Base-by-base conservation (phyloP, 495 filamentous ascomycete species). In the Penicillium egyptiacum region DNA sequence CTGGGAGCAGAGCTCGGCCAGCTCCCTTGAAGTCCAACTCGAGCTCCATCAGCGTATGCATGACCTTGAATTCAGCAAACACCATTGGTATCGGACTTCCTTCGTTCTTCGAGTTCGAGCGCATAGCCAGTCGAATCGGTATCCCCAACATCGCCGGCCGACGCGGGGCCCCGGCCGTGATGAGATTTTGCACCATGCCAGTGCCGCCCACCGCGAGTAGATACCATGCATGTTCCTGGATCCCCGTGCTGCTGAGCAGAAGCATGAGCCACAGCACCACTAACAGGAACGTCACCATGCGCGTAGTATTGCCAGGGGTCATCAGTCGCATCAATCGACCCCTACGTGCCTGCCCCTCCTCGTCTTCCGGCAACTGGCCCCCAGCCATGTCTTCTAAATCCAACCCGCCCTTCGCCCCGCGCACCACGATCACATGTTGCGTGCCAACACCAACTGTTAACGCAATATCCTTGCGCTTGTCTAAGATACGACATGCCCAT, bases 351-450 rank as follows among this genome's bases (percentile, higher is more conserved):
- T 6, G 41, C 4, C 19, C 41, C 5, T 23, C 41, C 19, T 9
- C 41, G 31, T 62, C 67, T 22, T 53, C 43, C 20, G 53, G 56
- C n/a, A 37, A 46, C 33, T 57, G 58, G 16, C 67, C 64, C 6
- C 62, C 61, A 8, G 78, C 77, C 4, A 83, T 61, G 56, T 77
- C 76, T 56, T 83, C 79, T 4, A 81, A 60, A 55, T 81, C 66
- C n/a, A 81, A 57, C 14, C 76, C 72, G 8, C 52, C 17, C 0
- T 71, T 71, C 4, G 59, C 55, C 1, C 75, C 70, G 2, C 66
- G 22, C 19, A 83, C 69, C 1, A 79, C 67, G 20, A 81, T 70
- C 2, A 65, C 77, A 62, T 80, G 67, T 53, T 74, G 72, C 5
- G 54, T 43, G 19, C 79, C 81, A 57, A 81, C 81, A 0, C 80